Evolutionary conservation across 768 basidiomycete genomes (phyloP).

Genomic region (Suillus plorans): DNA sequence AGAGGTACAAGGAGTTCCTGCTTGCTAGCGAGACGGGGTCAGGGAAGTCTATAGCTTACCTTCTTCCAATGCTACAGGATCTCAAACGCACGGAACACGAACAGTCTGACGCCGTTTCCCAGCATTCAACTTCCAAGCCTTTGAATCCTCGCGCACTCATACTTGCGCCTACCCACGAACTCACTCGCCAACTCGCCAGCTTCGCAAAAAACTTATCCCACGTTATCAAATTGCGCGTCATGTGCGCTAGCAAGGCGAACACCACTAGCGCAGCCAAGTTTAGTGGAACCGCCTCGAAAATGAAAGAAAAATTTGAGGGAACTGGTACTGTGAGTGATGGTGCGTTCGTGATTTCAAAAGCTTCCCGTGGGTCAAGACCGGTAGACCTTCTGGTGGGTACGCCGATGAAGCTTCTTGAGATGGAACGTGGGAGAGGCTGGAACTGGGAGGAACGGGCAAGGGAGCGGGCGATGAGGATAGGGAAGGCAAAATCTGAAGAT

Average conservation of each 20-base stretch:
- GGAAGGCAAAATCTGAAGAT: conserved; percentile 26
- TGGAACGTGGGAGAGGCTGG: conserved; percentile 56
- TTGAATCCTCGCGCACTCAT: conserved; percentile 76
- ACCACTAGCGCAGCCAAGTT: conserved; percentile 20
- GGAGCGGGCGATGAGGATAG: conserved; percentile 23
- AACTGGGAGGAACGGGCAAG: conserved; percentile 37
- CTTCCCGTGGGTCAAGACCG: conserved; percentile 15
- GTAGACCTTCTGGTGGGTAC: conserved; percentile 68
- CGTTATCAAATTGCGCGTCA: conserved; percentile 70
- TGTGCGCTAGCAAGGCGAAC: conserved; percentile 69
- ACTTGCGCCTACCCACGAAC: conserved; percentile 87
- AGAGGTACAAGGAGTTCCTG: conserved; percentile 46
- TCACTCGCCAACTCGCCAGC: conserved; percentile 73
- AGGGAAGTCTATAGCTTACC: conserved; percentile 89
- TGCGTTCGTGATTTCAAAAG: conserved; percentile 28
- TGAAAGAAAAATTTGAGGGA: conserved; percentile 36
- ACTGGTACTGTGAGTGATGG: conserved; percentile 17
- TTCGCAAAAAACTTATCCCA: conserved; percentile 79
- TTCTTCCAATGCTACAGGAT: conserved; percentile 78
- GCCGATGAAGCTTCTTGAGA: conserved; percentile 61
- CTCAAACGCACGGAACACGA: conserved; percentile 65
- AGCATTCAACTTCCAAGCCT: conserved; percentile 23
- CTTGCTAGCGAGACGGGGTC: conserved; percentile 90
- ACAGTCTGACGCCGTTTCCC: conserved; percentile 5
- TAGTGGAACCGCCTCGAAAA: conserved; percentile 47